A percentile compares a stretch with the other conserved stretches of the same genome.
Conservation (phyloP, 176 grass and related monocot genomes). For the Carex parvula region DNA sequence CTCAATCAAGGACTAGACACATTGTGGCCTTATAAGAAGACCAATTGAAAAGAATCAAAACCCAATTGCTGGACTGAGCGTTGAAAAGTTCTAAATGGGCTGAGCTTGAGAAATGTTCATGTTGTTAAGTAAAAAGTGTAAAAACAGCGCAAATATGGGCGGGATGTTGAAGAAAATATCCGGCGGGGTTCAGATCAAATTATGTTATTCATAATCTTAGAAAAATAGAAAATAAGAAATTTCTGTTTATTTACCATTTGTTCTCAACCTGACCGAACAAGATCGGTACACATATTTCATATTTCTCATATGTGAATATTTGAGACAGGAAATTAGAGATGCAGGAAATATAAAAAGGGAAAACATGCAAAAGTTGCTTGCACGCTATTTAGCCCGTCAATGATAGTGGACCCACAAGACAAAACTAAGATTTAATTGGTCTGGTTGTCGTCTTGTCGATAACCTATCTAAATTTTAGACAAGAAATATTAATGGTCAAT, state of each 20-base stretch:
- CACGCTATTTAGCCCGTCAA: background rate
- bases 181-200: no score
- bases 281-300: background rate
- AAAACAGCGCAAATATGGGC: no score
- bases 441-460: background rate
- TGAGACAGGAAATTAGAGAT: background rate
- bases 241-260: background rate
- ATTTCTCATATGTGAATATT: background rate
- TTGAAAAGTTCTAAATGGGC: background rate
- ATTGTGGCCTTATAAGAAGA: background rate
- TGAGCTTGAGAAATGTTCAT: background rate
- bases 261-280: background rate
- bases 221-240: background rate
- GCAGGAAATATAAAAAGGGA: background rate
- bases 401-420: background rate
- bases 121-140: no score
- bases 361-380: background rate
- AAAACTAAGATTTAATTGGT: background rate
- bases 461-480: background rate
- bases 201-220: background rate
- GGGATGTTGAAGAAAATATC: no score
- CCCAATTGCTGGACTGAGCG: background rate
- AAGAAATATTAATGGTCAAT: conserved; percentile 7
- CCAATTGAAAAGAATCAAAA: background rate
- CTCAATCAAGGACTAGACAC: background rate